phyloP scores from a whole-genome alignment of 805 yeast species.

The Starmera pachycereana region DNA sequence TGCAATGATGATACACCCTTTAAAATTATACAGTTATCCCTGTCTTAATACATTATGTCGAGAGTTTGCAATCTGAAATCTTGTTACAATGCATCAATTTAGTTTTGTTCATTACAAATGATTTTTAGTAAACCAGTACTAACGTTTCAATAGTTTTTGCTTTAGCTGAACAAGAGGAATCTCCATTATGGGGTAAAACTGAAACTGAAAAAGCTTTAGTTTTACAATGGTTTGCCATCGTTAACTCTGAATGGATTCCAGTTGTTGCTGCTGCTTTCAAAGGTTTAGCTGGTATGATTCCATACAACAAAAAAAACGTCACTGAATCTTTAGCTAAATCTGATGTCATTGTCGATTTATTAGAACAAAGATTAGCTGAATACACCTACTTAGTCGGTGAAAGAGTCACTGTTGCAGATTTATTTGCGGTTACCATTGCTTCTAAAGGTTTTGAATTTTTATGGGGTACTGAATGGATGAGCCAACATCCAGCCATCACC shows the following conservation, averaged over 20 bases:
- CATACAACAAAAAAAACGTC: constrained; percentile 67
- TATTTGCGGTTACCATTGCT: constrained; percentile 38
- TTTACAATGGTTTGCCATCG: constrained; percentile 69
- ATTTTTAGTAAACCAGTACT: background rate
- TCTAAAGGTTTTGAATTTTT: constrained; percentile 46
- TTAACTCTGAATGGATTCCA: constrained; percentile 56
- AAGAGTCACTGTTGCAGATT: constrained; percentile 55
- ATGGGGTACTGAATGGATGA: constrained; percentile 59
- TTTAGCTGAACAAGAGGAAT: constrained; percentile 22
- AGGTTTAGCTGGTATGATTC: constrained; percentile 52
- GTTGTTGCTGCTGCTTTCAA: constrained; percentile 38
- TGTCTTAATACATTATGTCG: constrained; percentile 75
- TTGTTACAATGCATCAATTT: background rate
- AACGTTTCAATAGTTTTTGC: constrained; percentile 19
- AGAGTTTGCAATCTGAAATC: constrained; percentile 45
- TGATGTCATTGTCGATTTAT: constrained; percentile 29
- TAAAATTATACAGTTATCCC: constrained; percentile 67
- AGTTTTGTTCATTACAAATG: background rate
- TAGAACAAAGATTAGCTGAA: constrained; percentile 48
- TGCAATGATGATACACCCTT: constrained; percentile 48
- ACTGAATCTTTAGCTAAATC: constrained; percentile 34
- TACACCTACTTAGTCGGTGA: constrained; percentile 68
- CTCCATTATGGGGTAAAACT: constrained; percentile 52
- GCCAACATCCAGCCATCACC: constrained; percentile 46
- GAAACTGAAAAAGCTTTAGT: constrained; percentile 34